Base-by-base conservation (phyloP, 2,329 filamentous ascomycete genomes). In the Sarocladiaceae sp. region DNA sequence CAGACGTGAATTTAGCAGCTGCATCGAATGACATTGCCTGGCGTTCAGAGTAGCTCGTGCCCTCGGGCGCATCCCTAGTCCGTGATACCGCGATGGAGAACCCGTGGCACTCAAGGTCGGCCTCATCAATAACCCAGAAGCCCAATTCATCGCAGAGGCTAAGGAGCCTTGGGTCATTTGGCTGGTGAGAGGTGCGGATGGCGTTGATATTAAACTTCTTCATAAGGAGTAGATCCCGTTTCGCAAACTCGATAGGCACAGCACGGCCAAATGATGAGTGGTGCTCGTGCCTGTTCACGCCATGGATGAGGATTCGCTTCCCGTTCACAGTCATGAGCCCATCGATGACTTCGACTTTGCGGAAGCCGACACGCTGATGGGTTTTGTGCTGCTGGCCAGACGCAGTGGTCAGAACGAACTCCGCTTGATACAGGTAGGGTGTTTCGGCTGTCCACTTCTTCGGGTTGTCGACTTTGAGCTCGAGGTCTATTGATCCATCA, bases 181-280 rank as follows among this genome's bases (percentile, higher is more conserved):
- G 79, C 48, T 87, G 81, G 55, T 88, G 83, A 2, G 76, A 82
- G 41, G 76, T 82, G 0, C 83, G 78, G 4, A 88, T 68, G 1
- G 83, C 78, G 50, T 88, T 88, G 62, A 87, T 72, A 53, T 86
- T 86, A 65, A 84, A 73, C 4, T 63, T 66, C 59, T 88, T 87
- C 82, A 87, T 87, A 3, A 79, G 64, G 2, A 81, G 54, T 1
- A 87, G 65, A 50, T 88, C 83, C 11, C 67, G 62, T 43, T 73
- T 68, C 52, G 86, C 72, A 12, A 74, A 78, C 0, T 76, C 72
- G 6, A 76, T 60, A 0, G 81, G 80, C 0, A 85, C 79, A 1
- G 80, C 72, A 0, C 82, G 76, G 3, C 82, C 82, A 20, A 73
- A 72, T 18, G 65, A 61, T 0, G 80, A 80, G 53, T 87, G 82